Conservation (phyloP, 1,284 basidiomycete species). For the Microbotryomycetes sp. region DNA sequence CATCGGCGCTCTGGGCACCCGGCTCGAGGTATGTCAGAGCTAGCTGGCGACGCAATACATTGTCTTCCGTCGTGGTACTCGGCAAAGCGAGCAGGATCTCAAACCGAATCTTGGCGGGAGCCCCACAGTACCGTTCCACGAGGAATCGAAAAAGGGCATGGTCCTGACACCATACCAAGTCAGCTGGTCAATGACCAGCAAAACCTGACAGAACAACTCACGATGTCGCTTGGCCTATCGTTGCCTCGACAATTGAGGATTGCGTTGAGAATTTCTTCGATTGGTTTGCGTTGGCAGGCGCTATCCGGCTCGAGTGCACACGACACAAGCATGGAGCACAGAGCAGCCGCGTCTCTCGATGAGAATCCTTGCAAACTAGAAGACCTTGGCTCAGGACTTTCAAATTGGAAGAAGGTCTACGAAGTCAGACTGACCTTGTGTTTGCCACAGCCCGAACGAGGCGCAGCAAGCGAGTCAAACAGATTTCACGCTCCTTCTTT, state of each 20-base stretch:
- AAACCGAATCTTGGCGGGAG: neutral
- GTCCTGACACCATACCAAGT: too few relatives aligned
- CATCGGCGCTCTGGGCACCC: neutral
- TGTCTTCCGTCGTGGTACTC: neutral
- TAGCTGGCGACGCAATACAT: neutral
- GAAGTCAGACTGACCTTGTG: neutral
- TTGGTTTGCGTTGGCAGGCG: neutral
- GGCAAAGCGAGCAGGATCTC: neutral
- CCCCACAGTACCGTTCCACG: neutral
- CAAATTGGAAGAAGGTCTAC: too few relatives aligned
- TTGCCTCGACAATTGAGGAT: too few relatives aligned
- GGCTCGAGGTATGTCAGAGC: neutral
- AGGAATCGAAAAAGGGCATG: too few relatives aligned
- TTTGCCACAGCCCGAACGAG: neutral
- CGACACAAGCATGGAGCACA: neutral
- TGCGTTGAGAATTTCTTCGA: neutral
- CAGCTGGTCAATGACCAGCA: too few relatives aligned
- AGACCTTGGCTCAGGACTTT: too few relatives aligned
- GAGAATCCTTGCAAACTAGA: too few relatives aligned
- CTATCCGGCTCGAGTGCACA: neutral
- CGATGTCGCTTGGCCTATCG: too few relatives aligned
- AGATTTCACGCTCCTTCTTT: too few relatives aligned
- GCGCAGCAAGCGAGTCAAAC: neutral
- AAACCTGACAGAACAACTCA: too few relatives aligned
- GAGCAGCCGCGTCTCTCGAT: neutral